Evolutionary conservation across 2,329 filamentous ascomycete species (phyloP).

Genomic region (Xylogone sp.): DNA sequence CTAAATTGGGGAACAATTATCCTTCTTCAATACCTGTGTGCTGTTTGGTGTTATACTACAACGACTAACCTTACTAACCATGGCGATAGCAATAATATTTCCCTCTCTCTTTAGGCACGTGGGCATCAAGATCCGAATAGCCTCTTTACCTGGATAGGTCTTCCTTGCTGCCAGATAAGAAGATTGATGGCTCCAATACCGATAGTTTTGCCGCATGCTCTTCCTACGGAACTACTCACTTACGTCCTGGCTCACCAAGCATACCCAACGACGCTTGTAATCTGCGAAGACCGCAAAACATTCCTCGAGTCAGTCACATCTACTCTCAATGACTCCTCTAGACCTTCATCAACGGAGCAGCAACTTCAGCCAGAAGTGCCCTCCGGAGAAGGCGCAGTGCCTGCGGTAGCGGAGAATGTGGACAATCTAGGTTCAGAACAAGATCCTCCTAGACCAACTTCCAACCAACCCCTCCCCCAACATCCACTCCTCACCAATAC

Average conservation of each 20-base stretch:
- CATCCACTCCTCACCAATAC: conserved; percentile 56
- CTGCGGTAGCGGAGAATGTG: too few species aligned
- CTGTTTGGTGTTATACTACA: too few species aligned
- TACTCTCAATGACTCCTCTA: neutral
- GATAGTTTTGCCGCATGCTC: conserved; percentile 47
- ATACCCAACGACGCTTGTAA: conserved; percentile 61
- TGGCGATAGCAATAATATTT: neutral
- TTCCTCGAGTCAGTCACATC: conserved; percentile 54
- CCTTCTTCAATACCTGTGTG: too few species aligned
- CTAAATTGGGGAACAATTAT: too few species aligned
- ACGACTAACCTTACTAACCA: too few species aligned
- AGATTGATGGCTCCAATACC: conserved; percentile 25
- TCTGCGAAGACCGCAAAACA: conserved; percentile 61
- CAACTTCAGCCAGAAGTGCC: neutral
- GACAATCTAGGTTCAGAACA: too few species aligned
- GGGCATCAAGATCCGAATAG: neutral
- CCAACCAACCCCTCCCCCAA: conserved; percentile 7
- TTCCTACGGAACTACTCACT: conserved; percentile 59
- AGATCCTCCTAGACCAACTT: neutral
- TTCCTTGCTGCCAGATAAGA: neutral
- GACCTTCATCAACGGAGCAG: conserved; percentile 4
- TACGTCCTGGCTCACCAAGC: conserved; percentile 55
- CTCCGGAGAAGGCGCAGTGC: conserved; percentile 9
- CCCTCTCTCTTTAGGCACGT: neutral
- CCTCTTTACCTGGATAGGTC: neutral